phyloP scores from a whole-genome alignment of 345 rosid genomes.

The Anacardium occidentale region DNA sequence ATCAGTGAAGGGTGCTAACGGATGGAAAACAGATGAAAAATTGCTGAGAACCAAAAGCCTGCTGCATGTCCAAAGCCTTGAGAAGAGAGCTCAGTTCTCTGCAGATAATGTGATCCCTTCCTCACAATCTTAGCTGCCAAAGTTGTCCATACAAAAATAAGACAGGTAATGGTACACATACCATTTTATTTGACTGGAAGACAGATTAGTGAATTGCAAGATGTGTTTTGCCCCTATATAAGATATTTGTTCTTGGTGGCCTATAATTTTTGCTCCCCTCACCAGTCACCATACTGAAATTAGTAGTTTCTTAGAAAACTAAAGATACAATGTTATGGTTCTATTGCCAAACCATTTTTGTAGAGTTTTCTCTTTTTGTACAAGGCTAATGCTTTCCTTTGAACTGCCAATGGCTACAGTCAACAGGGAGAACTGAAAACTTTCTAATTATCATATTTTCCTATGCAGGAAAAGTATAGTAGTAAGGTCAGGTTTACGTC shows the following conservation, averaged over 20 bases:
- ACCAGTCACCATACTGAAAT: neutral
- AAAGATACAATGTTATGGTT: neutral
- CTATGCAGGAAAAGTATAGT: conserved; percentile 1
- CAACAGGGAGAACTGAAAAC: neutral
- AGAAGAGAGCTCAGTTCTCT: conserved; percentile 26
- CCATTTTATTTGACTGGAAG: neutral
- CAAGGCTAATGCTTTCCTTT: too few species aligned
- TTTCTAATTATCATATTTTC: neutral
- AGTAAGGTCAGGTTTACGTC: neutral
- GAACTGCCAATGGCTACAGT: too few species aligned
- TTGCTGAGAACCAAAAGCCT: conserved; percentile 12
- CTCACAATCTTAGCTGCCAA: conserved; percentile 23
- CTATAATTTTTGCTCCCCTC: neutral
- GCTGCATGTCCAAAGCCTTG: conserved; percentile 21
- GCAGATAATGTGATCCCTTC: conserved; percentile 22
- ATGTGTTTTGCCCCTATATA: neutral
- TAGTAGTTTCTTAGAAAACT: neutral
- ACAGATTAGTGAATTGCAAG: neutral
- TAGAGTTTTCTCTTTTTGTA: too few species aligned
- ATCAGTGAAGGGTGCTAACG: conserved; percentile 16
- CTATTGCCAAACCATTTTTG: neutral
- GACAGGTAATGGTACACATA: conserved; percentile 31
- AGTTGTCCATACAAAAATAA: conserved; percentile 21
- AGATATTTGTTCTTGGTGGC: neutral
- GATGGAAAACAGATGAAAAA: conserved; percentile 16